Evolutionary conservation across 2,329 filamentous ascomycete species (phyloP), one percentile per base, ranked within the genome.

Genomic region (Endoconidiophora polonica): DNA sequence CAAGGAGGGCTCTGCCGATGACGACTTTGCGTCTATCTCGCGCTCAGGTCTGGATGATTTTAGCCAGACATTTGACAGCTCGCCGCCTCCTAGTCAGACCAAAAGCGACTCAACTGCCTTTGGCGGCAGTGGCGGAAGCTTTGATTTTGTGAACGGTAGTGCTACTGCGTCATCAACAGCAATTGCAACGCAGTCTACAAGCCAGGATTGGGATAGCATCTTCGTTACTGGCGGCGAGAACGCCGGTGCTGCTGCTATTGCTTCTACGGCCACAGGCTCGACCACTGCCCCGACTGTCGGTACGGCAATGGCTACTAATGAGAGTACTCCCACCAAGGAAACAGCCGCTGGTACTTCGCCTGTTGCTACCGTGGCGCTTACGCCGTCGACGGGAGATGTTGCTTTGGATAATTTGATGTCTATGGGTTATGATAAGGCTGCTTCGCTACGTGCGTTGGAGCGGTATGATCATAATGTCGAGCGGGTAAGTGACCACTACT

Each of bases 391-490:
- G 42, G 90, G 96, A 60, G 90, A 96, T 61, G 83, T 86, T 6
- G 90, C 94, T 51, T 67, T 96, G 57, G 93, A 94, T 70, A 81
- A 87, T 57, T 64, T 96, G 60, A 94, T 86, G 1, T 74, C 77
- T 7, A 94, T 96, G 87, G 90, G 90, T 0, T 96, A 93, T 61
- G 66, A 77, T 3, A 73, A 90, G 26, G 68, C 71, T 5, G 79
- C 85, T 46, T 83, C 86, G 14, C 67, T 95, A 36, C 71, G 72
- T 46, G 90, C 91, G 22, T 67, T 96, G 61, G 90, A 96, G 70
- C 88, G 90, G 64, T 94, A 84, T 62, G 87, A 96, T 67, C 95
- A 96, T 66, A 91, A 95, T 63, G 74, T 95, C 62, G 87, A 94
- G 66, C 86, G 85, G 77, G 90, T 94, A 67, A 68, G 79, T 69